Percentiles rank a stretch among this genome's conserved stretches.
These are phyloP conservation scores for Solidago caesia DNA, from an alignment of 129 eudicot species.

Conservation along the genomic window DNA sequence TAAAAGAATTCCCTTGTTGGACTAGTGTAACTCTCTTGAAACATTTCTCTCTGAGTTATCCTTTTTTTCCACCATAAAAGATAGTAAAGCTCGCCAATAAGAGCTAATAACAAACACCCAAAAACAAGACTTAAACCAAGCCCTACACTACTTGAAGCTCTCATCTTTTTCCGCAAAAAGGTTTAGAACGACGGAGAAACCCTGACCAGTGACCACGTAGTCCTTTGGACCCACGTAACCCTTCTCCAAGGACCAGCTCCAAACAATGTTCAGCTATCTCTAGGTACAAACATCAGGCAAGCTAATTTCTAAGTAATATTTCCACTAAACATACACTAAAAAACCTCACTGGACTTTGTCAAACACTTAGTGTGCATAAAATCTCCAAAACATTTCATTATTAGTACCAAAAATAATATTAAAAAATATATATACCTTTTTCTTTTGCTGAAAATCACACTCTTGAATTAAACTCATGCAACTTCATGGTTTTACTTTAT, in stretches of 20 bases:
- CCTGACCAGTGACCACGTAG: too few relatives aligned
- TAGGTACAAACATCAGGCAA: neutral
- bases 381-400: neutral
- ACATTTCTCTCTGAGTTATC: slow-evolving; percentile 36
- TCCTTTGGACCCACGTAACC: too few relatives aligned
- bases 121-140: slow-evolving; percentile 70
- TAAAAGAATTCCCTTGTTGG: slow-evolving; percentile 53
- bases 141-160: slow-evolving; percentile 53
- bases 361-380: slow-evolving; percentile 33
- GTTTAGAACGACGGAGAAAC: too few relatives aligned
- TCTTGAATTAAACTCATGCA: slow-evolving; percentile 17
- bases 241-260: too few relatives aligned
- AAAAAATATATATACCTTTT: slow-evolving; percentile 11
- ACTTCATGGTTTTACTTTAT: slow-evolving; percentile 7
- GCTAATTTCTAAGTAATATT: neutral
- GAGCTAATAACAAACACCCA: slow-evolving; percentile 65
- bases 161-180: slow-evolving; percentile 7
- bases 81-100: slow-evolving; percentile 69
- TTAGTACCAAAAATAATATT: slow-evolving; percentile 4
- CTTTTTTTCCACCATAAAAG: slow-evolving; percentile 82
- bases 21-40: slow-evolving; percentile 41
- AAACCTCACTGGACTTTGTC: slow-evolving; percentile 24
- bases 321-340: slow-evolving; percentile 16
- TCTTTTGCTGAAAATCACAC: slow-evolving; percentile 9
- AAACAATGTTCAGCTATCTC: too few relatives aligned